phyloP scores from a whole-genome alignment of 306 rosid species.

The Betula pendula region DNA sequence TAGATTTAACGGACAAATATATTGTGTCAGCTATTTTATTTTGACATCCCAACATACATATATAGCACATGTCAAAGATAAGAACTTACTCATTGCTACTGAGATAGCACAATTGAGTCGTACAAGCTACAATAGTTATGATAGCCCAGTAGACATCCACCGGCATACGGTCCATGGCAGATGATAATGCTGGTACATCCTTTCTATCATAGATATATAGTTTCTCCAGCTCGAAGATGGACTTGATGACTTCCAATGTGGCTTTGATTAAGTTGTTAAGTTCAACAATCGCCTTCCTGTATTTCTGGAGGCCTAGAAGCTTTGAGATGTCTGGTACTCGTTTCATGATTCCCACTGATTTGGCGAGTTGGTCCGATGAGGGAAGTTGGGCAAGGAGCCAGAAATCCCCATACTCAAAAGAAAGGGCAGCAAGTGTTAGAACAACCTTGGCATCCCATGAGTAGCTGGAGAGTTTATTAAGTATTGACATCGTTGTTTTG shows the following conservation, averaged over 20 bases:
- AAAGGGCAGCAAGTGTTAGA: slow-evolving; percentile 65
- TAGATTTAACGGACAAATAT: no score
- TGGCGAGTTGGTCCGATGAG: slow-evolving; percentile 52
- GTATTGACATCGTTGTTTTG: slow-evolving; percentile 49
- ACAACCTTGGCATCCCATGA: slow-evolving; percentile 70
- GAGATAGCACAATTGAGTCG: slow-evolving; percentile 43
- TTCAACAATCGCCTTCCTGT: slow-evolving; percentile 41
- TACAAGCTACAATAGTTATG: slow-evolving; percentile 47
- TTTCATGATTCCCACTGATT: slow-evolving; percentile 51
- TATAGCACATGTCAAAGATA: not conserved
- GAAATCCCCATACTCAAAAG: slow-evolving; percentile 63
- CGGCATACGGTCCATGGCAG: slow-evolving; percentile 38
- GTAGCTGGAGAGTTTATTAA: slow-evolving; percentile 45
- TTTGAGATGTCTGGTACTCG: slow-evolving; percentile 49
- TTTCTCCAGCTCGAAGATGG: slow-evolving; percentile 43
- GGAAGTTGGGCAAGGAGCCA: slow-evolving; percentile 55
- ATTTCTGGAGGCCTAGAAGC: slow-evolving; percentile 33
- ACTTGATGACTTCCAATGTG: slow-evolving; percentile 44
- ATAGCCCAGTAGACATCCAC: slow-evolving; percentile 67
- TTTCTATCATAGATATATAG: slow-evolving; percentile 32
- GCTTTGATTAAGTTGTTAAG: slow-evolving; percentile 50
- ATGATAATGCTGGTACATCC: slow-evolving; percentile 44
- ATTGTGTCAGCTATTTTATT: no score
- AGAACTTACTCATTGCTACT: slow-evolving; percentile 44
- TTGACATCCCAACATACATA: no score